phyloP scores from a whole-genome alignment of 2,329 filamentous ascomycete genomes.

The Coniochaeta hoffmannii region DNA sequence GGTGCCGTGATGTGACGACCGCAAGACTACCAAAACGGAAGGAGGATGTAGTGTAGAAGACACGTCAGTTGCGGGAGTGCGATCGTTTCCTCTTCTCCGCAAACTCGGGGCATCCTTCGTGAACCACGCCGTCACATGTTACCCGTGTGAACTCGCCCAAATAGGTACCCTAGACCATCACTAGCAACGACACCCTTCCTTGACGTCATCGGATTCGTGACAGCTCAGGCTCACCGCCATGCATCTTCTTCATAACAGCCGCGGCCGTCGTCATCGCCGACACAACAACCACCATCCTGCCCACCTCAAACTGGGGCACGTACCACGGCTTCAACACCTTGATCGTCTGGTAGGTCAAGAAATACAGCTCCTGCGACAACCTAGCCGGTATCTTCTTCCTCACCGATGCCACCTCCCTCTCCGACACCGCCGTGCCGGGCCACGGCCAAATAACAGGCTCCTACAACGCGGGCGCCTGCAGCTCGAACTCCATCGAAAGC shows the following conservation, averaged over 20 bases:
- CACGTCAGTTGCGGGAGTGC: too few species aligned
- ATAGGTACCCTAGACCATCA: too few species aligned
- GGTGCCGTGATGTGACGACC: too few species aligned
- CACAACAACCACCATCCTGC: slow-evolving; percentile 22
- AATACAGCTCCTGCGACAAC: slow-evolving; percentile 31
- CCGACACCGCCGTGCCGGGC: slow-evolving; percentile 25
- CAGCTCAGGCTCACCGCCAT: neutral
- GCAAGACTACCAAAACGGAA: too few species aligned
- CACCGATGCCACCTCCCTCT: slow-evolving; percentile 20
- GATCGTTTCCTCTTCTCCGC: neutral
- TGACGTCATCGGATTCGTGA: too few species aligned
- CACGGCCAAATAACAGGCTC: slow-evolving; percentile 34
- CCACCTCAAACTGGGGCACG: slow-evolving; percentile 26
- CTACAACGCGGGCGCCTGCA: slow-evolving; percentile 34
- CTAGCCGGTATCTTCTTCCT: slow-evolving; percentile 33
- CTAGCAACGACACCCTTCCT: too few species aligned
- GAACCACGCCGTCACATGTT: neutral
- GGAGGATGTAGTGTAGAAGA: too few species aligned
- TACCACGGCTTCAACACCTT: slow-evolving; percentile 38
- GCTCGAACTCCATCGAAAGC: slow-evolving; percentile 24
- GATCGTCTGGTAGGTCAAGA: slow-evolving; percentile 34
- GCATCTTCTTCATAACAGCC: neutral
- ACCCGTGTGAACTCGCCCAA: neutral
- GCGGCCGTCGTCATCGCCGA: slow-evolving; percentile 14
- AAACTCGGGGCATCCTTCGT: neutral